Evolutionary conservation across 352 stramenopile genomes (phyloP).

Genomic region (Thraustochytrium sp.): DNA sequence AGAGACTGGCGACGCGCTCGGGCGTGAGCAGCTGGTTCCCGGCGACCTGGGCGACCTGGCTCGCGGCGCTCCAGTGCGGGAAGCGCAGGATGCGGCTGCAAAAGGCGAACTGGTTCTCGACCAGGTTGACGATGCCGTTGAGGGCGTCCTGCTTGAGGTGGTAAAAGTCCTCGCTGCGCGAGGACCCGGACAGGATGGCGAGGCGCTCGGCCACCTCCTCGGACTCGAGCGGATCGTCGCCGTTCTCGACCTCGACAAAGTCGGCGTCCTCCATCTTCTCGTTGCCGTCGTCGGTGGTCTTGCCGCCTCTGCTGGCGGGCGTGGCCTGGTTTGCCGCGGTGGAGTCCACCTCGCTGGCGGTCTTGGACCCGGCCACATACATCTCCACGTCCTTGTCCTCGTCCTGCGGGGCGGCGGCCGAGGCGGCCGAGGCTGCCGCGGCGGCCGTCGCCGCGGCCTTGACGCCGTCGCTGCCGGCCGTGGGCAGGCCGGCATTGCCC

Average conservation of each 20-base stretch:
- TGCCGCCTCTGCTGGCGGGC: no score
- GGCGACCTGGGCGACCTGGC: not conserved
- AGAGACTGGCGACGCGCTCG: not conserved
- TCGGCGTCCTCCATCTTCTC: not conserved
- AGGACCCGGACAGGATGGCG: not conserved
- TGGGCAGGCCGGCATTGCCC: no score
- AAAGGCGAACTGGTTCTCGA: slow-evolving; percentile 25
- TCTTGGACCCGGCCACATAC: not conserved
- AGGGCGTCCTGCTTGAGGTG: slow-evolving; percentile 33
- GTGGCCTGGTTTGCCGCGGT: no score
- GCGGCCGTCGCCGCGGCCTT: no score
- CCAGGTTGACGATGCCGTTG: slow-evolving; percentile 29
- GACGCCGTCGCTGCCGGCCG: no score
- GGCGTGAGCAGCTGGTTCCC: not conserved
- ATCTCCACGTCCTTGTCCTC: not conserved
- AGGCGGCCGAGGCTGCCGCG: no score
- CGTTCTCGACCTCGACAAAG: not conserved
- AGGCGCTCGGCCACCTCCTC: not conserved
- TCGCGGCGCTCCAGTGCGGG: not conserved
- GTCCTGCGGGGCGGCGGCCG: no score
- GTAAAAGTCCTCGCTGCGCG: slow-evolving; percentile 5
- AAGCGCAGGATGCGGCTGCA: slow-evolving; percentile 27
- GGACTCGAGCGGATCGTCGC: not conserved
- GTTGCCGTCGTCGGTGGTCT: not conserved
- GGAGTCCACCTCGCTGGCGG: not conserved